A percentile compares a stretch with the other conserved stretches of the same genome.
Evolutionary conservation across 768 basidiomycete species (phyloP).

Genomic region (Filobasidium wieringae): DNA sequence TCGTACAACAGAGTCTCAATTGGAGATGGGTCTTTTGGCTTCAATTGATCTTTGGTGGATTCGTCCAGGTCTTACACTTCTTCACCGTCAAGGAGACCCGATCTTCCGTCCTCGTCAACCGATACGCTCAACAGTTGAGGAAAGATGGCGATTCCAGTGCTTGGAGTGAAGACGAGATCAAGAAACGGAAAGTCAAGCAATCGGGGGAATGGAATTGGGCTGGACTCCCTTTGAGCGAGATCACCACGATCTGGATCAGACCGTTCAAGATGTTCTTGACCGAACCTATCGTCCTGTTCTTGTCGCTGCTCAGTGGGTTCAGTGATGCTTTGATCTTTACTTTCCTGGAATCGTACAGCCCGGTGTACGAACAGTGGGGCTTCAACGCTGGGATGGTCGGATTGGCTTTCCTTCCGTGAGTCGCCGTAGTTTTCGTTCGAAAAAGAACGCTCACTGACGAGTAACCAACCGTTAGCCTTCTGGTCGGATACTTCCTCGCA

Average conservation of each 20-base stretch:
- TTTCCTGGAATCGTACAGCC: constrained; percentile 29
- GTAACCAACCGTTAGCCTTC: constrained; percentile 13
- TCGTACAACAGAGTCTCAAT: constrained; percentile 18
- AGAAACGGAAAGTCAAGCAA: constrained; percentile 17
- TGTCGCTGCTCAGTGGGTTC: constrained; percentile 34
- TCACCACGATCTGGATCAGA: constrained; percentile 19
- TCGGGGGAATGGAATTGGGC: neutral
- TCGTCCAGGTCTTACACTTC: constrained; percentile 29
- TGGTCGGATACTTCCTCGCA: constrained; percentile 30
- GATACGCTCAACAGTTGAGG: constrained; percentile 21
- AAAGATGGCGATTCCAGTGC: constrained; percentile 23
- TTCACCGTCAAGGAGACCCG: constrained; percentile 32
- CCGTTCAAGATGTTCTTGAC: constrained; percentile 29
- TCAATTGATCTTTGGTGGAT: constrained; percentile 29
- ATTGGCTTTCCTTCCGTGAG: constrained; percentile 27
- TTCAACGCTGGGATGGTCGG: constrained; percentile 26
- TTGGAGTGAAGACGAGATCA: constrained; percentile 28
- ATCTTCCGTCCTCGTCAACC: constrained; percentile 23
- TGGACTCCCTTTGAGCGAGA: constrained; percentile 4
- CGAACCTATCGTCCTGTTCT: constrained; percentile 34
- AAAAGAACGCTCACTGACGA: neutral
- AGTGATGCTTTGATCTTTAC: constrained; percentile 35
- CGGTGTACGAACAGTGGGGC: constrained; percentile 28
- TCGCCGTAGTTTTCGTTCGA: neutral
- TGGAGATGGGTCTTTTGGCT: constrained; percentile 23